Evolutionary conservation across 192 early-diverging fungal species (phyloP), one percentile per base, ranked within the genome.

Genomic region (Linderina pennispora): DNA sequence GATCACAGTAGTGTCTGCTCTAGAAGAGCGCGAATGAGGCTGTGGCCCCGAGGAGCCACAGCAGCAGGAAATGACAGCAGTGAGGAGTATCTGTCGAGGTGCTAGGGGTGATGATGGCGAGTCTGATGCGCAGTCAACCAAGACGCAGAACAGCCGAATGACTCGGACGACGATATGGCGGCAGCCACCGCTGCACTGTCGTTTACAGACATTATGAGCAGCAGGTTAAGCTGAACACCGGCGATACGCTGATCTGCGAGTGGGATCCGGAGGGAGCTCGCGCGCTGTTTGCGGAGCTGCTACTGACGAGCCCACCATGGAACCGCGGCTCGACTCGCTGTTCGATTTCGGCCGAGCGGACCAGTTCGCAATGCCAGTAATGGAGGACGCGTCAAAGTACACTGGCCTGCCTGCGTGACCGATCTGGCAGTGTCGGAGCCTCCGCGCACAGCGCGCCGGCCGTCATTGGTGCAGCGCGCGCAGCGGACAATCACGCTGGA

Each of bases 401-500:
- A 38, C 24, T 16, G 32, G 11, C 25, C 62, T 10, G 50, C 26
- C 32, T 50, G 46, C 3, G 16, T 53, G 10, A 23, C 23, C 21
- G 7, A 9, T 1, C 20, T 16, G n/a, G 3, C 35, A 14, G 14
- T 40, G 22, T 50, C 5, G 6, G 6, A 11, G 5, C 6, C 28
- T 8, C 6, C 28, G 5, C 28, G 28, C 11, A 11, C 38, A 9
- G 17, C 32, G 3, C 44, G 47, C 7, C 48, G 35, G 9, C 23
- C 65, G 8, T 6, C 49, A 4, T 11, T 9, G 1, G 38, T 4
- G 19, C 28, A n/a, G 9, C 36, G 22, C 20, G 21, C 31, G 11
- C 46, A 50, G 40, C 39, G 18, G 25, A 43, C 45, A 57, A 61
- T 90, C 5, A 76, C 79, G 6, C 45, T 91, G 23, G 50, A 76